Evolutionary conservation across 23 red algal species (phyloP).

Genomic region (Gracilariopsis chorda): DNA sequence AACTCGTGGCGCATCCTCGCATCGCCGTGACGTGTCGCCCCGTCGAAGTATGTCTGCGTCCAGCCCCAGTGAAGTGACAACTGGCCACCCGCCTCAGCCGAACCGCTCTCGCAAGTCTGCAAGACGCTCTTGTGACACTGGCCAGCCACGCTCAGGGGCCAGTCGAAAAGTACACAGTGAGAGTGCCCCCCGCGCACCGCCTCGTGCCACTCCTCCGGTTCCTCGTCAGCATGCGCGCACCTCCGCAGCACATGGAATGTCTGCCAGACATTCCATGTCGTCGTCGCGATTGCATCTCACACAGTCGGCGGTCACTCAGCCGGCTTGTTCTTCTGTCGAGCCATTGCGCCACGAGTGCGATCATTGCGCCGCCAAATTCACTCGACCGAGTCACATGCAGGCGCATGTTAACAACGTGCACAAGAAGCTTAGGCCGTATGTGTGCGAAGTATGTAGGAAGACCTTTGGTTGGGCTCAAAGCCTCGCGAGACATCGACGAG

Average conservation of each 20-base stretch:
- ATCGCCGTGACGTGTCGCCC: neutral
- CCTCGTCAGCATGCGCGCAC: neutral
- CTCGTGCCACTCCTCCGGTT: neutral
- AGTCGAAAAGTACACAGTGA: too few species aligned
- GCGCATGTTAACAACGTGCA: constrained; percentile 12
- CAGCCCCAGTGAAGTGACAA: neutral
- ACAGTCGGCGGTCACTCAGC: too few species aligned
- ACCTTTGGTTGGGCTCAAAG: neutral
- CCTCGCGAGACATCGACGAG: neutral
- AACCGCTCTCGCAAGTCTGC: neutral
- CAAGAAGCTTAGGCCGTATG: neutral
- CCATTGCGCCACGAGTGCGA: neutral
- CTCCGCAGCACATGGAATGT: neutral
- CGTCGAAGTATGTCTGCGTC: too few species aligned
- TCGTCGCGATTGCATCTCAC: too few species aligned
- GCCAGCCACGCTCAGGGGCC: too few species aligned
- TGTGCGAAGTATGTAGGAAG: neutral
- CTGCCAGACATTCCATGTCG: too few species aligned
- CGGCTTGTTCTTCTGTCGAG: neutral
- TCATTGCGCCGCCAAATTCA: neutral
- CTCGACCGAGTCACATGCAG: neutral
- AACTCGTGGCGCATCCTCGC: neutral
- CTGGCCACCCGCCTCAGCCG: neutral
- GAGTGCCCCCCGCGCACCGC: too few species aligned
- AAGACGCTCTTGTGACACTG: too few species aligned